Evolutionary conservation across 371 early-diverging fungal genomes (phyloP), one percentile per base, ranked within the genome.

Genomic region (Circinella minor): DNA sequence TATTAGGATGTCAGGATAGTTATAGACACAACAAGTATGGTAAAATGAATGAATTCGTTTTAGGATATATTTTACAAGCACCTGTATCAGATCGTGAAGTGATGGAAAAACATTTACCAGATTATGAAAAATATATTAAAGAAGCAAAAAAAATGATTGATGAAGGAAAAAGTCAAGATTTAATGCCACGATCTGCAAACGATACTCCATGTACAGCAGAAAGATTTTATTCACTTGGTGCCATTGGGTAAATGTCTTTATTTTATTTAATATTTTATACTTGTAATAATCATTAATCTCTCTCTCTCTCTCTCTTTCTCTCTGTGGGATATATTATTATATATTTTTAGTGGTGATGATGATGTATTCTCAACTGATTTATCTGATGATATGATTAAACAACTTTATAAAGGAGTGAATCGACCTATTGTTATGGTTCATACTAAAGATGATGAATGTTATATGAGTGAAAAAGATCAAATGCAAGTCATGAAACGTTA

Each of bases 351-450:
- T 11, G 88, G 88, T 0, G 86, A 86, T 57, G 86, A 88, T 63
- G 88, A 88, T 66, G 80, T 88, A 48, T 88, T 88, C 63, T 86
- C 86, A 3, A 80, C 85, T 9, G 88, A 88, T 69, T 77, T 85
- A 7, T 67, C 85, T 15, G 71, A 76, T 17, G 74, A 79, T 14
- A 74, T 62, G 34, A 73, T 88, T 57, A 68, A 63, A 38, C 60
- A 55, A 15, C 70, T 86, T 6, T 88, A 77, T 55, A 36, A 74
- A 46, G 76, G 74, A 27, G 70, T 88, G 27, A 66, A 71, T 10
- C 55, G 71, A 9, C 88, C 88, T 2, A 69, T 83, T 55, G 70
- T 81, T 8, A 73, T 77, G 76, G 73, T 84, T 9, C 78, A 83
- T 71, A 74, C 78, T 20, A 83, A 75, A 34, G 75, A 78, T 8